Base-by-base conservation (phyloP, 495 filamentous ascomycete species). In the Chaetomium fimeti region DNA sequence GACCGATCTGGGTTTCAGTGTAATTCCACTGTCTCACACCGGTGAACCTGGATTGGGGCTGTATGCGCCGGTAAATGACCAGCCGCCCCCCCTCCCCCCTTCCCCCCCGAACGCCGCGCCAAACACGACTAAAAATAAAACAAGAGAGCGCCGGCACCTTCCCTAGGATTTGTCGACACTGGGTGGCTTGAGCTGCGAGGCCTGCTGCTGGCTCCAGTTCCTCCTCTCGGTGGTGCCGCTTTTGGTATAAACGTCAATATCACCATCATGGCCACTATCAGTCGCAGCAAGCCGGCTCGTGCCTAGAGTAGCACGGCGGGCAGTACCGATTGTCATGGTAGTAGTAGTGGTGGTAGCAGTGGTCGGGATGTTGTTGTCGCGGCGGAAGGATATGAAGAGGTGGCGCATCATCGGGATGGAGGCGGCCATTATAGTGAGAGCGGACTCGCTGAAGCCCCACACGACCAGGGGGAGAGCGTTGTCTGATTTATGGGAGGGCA, bases 381-480 rank as follows among this genome's bases (percentile, higher is more conserved):
- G 56, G 48, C 57, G 55, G 28, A 55, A 9, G 16, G 36, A 38
- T 28, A 57, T 63, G 60, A 67, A 63, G 16, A 67, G 56, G 57
- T 67, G 65, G 47, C 74, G 69, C 42, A 75, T 64, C 27, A 71
- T 62, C 0, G 74, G 74, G 27, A 76, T 68, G 6, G 69, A 76
- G 9, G 74, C 69, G 36, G 70, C 74, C 29, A 72, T 71, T 45
- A 76, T 76, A 20, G 72, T 74, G 28, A 65, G 60, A 27, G 72
- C 53, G 15, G 69, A 61, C 57, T 77, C 73, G 28, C 68, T 64
- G 49, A 72, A 67, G 24, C 66, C 71, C 69, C 70, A 74, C 43
- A 67, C 27, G 43, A 75, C 62, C 1, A 74, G 58, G 2, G 68
- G 61, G 20, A 64, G 52, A 58, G 66, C 57, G n/a, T 72, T 45